These are phyloP conservation scores for Emergomyces africanus DNA, from an alignment of 2,329 filamentous ascomycete genomes.

Conservation along the genomic window DNA sequence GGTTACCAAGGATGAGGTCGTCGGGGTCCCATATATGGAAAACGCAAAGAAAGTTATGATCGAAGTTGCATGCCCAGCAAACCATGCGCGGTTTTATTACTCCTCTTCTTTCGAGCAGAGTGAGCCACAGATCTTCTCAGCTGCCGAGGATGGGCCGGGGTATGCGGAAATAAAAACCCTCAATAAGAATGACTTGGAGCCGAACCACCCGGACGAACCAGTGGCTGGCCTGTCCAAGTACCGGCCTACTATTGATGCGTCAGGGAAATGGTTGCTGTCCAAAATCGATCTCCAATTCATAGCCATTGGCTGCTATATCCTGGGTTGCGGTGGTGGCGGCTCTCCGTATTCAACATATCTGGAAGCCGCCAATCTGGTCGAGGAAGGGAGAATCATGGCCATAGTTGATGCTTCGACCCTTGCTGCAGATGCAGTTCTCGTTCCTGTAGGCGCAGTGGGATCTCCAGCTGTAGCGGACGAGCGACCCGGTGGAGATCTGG, in stretches of 20 bases:
- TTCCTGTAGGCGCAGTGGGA: slow-evolving; percentile 38
- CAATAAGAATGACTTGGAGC: background rate
- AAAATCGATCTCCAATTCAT: slow-evolving; percentile 27
- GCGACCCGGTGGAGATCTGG: slow-evolving; percentile 15
- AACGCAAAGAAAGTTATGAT: slow-evolving; percentile 31
- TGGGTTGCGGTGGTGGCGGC: slow-evolving; percentile 30
- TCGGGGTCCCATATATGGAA: slow-evolving; percentile 44
- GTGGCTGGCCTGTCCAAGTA: slow-evolving; percentile 22
- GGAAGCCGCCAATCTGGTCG: slow-evolving; percentile 23
- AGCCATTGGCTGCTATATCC: slow-evolving; percentile 24
- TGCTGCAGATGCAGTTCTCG: slow-evolving; percentile 22
- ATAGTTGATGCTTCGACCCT: slow-evolving; percentile 37
- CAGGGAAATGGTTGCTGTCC: slow-evolving; percentile 23
- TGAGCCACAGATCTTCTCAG: background rate
- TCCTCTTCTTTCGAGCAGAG: background rate
- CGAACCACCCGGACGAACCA: background rate
- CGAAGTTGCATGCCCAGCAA: slow-evolving; percentile 11
- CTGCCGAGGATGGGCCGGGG: background rate
- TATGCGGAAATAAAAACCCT: background rate
- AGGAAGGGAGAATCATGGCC: slow-evolving; percentile 27
- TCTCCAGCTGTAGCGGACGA: slow-evolving; percentile 27
- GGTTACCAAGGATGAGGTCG: slow-evolving; percentile 39
- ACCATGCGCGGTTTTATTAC: slow-evolving; percentile 1
- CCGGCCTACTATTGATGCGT: slow-evolving; percentile 24
- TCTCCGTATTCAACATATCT: slow-evolving; percentile 34